These are phyloP conservation scores for Neurospora sp. DNA, from an alignment of 495 filamentous ascomycete genomes.

Conservation along the genomic window DNA sequence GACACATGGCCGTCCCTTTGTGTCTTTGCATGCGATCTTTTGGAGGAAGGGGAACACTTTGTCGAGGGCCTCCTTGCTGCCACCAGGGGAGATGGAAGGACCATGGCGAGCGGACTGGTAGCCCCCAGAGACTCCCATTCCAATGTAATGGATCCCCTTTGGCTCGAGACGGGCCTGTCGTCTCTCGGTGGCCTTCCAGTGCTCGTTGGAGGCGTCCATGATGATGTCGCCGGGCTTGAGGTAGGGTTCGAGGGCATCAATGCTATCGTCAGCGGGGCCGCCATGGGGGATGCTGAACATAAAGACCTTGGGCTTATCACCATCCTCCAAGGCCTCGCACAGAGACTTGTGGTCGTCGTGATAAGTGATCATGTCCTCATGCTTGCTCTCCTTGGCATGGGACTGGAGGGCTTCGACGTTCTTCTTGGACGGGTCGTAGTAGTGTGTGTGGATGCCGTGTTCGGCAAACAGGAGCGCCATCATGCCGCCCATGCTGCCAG, in stretches of 20 bases:
- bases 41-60: slow-evolving; percentile 41
- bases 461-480: slow-evolving; percentile 12
- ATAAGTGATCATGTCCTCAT: not conserved
- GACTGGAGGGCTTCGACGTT: slow-evolving; percentile 9
- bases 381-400: not conserved
- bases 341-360: not conserved
- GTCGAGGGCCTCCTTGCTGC: not conserved
- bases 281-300: slow-evolving; percentile 61
- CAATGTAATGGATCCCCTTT: not conserved
- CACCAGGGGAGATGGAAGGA: slow-evolving; percentile 30
- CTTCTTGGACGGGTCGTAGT: slow-evolving; percentile 20
- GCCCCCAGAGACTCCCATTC: slow-evolving; percentile 59
- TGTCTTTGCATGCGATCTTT: slow-evolving; percentile 48
- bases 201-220: slow-evolving; percentile 63
- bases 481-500: not conserved
- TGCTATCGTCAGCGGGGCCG: slow-evolving; percentile 54
- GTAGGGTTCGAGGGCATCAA: slow-evolving; percentile 45
- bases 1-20: slow-evolving; percentile 51
- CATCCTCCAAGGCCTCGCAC: not conserved
- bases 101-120: slow-evolving; percentile 45
- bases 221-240: slow-evolving; percentile 58
- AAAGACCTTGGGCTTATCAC: slow-evolving; percentile 31
- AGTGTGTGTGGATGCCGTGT: slow-evolving; percentile 18
- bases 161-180: slow-evolving; percentile 47
- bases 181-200: slow-evolving; percentile 57